Percentiles rank a stretch among this genome's conserved stretches.
phyloP scores from a whole-genome alignment of 805 yeast genomes.

The Kluyveromyces wickerhamii region DNA sequence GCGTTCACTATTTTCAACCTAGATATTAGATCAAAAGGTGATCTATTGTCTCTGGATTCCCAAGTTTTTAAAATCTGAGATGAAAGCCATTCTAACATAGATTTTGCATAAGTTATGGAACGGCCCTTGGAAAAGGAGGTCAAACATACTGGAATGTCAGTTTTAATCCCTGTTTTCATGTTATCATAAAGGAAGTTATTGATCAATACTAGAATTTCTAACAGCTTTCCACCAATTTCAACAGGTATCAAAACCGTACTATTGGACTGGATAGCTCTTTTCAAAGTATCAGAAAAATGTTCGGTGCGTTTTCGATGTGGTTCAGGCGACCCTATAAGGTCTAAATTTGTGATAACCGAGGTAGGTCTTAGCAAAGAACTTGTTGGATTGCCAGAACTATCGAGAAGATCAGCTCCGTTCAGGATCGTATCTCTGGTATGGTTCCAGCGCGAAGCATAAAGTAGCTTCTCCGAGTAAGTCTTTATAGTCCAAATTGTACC shows the following conservation, averaged over 20 bases:
- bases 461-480: conserved; percentile 67
- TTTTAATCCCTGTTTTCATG: conserved; percentile 29
- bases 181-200: conserved; percentile 48
- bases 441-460: conserved; percentile 91
- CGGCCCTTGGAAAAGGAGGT: conserved; percentile 76
- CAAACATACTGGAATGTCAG: conserved; percentile 60
- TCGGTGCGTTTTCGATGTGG: conserved; percentile 59
- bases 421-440: conserved; percentile 84
- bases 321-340: conserved; percentile 49
- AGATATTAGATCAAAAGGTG: conserved; percentile 67
- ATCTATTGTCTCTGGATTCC: conserved; percentile 56
- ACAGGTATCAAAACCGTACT: conserved; percentile 82
- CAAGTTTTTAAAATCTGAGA: conserved; percentile 76
- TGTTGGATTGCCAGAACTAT: conserved; percentile 51
- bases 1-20: conserved; percentile 51
- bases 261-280: conserved; percentile 30
- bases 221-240: conserved; percentile 67
- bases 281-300: conserved; percentile 57
- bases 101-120: conserved; percentile 69
- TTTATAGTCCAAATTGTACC: conserved; percentile 83
- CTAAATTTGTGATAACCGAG: conserved; percentile 61
- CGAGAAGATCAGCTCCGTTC: conserved; percentile 58
- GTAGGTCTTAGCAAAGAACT: conserved; percentile 68
- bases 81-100: conserved; percentile 95
- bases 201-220: conserved; percentile 69